Evolutionary conservation across 2,329 filamentous ascomycete species (phyloP).

Genomic region (Xylariaceae sp.): DNA sequence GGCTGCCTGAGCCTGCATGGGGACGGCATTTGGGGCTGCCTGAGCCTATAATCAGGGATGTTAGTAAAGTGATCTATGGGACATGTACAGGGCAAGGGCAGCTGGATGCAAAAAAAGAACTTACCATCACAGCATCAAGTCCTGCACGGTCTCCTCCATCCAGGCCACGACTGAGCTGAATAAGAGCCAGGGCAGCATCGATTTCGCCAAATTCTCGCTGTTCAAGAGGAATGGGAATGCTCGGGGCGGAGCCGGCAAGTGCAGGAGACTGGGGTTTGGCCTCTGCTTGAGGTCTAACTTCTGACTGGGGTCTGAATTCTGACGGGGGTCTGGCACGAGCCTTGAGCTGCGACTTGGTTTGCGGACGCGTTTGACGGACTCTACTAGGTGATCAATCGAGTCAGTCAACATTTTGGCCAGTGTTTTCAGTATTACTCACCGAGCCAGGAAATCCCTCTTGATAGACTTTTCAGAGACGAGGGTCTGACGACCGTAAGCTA

Average conservation of each 20-base stretch:
- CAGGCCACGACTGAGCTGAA: slow-evolving; percentile 48
- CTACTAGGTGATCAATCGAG: slow-evolving; percentile 23
- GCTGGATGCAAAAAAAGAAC: slow-evolving; percentile 30
- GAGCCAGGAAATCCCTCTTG: slow-evolving; percentile 65
- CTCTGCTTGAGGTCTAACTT: too few species aligned
- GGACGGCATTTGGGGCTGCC: slow-evolving; percentile 34
- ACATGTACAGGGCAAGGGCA: not conserved
- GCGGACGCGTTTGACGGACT: slow-evolving; percentile 27
- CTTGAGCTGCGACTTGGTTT: not conserved
- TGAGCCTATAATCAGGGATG: slow-evolving; percentile 33
- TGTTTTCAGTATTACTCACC: slow-evolving; percentile 39
- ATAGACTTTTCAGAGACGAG: slow-evolving; percentile 59
- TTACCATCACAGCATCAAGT: slow-evolving; percentile 57
- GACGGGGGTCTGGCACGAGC: too few species aligned
- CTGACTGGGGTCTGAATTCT: too few species aligned
- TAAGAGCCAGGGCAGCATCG: slow-evolving; percentile 60
- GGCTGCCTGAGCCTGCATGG: slow-evolving; percentile 39
- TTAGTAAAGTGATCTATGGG: not conserved
- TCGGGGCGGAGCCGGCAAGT: slow-evolving; percentile 20
- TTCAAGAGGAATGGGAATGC: slow-evolving; percentile 33
- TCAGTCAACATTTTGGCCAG: slow-evolving; percentile 2
- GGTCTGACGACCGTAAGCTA: slow-evolving; percentile 59
- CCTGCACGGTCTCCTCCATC: slow-evolving; percentile 49
- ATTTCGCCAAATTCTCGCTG: slow-evolving; percentile 53
- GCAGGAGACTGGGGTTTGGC: not conserved